Conservation (phyloP, 768 basidiomycete genomes). For the Strobilomyces echinocephalus region DNA sequence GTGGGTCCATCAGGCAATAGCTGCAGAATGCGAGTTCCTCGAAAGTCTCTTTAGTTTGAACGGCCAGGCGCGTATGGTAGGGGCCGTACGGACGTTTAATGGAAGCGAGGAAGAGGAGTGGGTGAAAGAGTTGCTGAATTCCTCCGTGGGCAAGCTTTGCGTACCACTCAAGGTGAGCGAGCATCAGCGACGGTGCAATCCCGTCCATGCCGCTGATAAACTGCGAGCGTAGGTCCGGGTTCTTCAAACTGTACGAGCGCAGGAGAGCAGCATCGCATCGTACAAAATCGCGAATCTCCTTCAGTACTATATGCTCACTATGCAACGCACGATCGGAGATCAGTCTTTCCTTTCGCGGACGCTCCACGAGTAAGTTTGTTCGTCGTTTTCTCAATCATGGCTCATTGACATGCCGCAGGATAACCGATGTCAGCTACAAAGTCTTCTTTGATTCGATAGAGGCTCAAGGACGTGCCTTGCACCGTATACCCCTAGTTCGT, state of each 20-base stretch:
- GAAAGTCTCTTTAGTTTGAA: constrained; percentile 77
- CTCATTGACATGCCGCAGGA: constrained; percentile 39
- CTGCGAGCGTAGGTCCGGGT: constrained; percentile 83
- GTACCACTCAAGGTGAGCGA: constrained; percentile 75
- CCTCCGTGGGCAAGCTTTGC: constrained; percentile 76
- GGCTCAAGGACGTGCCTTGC: constrained; percentile 67
- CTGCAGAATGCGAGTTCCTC: constrained; percentile 91
- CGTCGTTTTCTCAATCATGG: background rate
- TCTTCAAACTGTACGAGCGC: constrained; percentile 88
- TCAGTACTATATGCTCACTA: constrained; percentile 90
- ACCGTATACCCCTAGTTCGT: constrained; percentile 51
- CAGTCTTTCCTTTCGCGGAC: constrained; percentile 72
- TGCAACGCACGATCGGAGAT: constrained; percentile 88
- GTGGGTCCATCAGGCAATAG: constrained; percentile 96
- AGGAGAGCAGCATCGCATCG: constrained; percentile 87
- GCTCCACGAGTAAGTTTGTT: constrained; percentile 63
- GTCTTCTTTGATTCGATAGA: constrained; percentile 88
- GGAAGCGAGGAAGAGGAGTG: constrained; percentile 69
- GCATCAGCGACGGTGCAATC: background rate
- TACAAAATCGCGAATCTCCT: constrained; percentile 94
- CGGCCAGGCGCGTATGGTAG: constrained; percentile 58
- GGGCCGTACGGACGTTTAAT: constrained; percentile 52
- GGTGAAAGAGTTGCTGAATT: constrained; percentile 77
- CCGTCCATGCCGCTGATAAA: background rate
- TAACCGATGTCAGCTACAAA: constrained; percentile 74